Base-by-base conservation (phyloP, 1,284 basidiomycete genomes). In the Exobasidium cylindrosporum region DNA sequence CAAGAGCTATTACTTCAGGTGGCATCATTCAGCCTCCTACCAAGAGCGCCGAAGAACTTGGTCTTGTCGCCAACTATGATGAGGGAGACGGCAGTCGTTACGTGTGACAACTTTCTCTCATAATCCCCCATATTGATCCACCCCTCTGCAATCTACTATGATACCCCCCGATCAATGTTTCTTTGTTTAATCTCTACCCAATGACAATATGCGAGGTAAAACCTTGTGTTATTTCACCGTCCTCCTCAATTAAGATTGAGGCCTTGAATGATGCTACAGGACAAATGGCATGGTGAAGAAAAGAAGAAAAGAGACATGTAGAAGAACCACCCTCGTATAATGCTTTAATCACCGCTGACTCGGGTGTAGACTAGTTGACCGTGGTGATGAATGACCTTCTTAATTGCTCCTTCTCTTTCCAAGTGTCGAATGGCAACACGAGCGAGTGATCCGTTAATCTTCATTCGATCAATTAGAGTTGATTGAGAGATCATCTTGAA, bases 401-500 rank as follows among this genome's bases (percentile, higher is more conserved):
- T 97, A 84, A 99, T 98, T 82, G 87, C 85, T 52, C 91, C 92
- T 81, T 98, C 93, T 83, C 88, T 90, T 86, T 92, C 92, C 82
- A 99, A 83, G 84, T 95, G 91, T 74, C 85, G 85, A 83, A 99
- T 97, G 64, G 92, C 93, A 73, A 91, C 83, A 69, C 96, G 91
- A 58, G 95, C 95, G 77, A 98, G 85, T 77, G 89, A 91, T 67
- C 95, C 96, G 83, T 94, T 95, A 83, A 99, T 86, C 84, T 94
- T 93, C 81, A 94, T 85, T 76, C 96, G 89, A 85, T 99, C 96
- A 80, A 99, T 97, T 83, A 98, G 88, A 83, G 76, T 73, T 44
- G 73, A 78, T 84, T 95, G 92, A 81, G 89, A 91, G 87, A 98
- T 94, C 86, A 98, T 91, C 82, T 92, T 92, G 92, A 95, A 99